Evolutionary conservation across 257 asterid species (phyloP).

Genomic region (Przewalskia tangutica): DNA sequence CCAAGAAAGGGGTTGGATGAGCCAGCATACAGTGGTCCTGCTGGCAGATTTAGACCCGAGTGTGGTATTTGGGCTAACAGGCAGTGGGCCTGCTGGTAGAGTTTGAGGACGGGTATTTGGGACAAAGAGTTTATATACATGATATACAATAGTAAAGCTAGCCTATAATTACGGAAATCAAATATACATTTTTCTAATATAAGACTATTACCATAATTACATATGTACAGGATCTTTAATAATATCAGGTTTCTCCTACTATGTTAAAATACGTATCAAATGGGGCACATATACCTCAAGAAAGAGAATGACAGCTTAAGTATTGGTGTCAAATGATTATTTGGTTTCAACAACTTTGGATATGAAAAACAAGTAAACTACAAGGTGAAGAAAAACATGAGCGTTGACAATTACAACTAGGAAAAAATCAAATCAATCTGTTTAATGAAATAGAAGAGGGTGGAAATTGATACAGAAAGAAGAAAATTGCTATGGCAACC

Average conservation of each 20-base stretch:
- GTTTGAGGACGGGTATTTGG: too few relatives aligned
- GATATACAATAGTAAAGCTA: too few relatives aligned
- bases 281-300: neutral
- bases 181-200: too few relatives aligned
- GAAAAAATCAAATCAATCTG: neutral
- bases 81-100: too few relatives aligned
- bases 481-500: slow-evolving; percentile 26
- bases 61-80: too few relatives aligned
- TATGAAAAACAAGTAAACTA: neutral
- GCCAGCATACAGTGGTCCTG: too few relatives aligned
- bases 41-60: too few relatives aligned
- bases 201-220: too few relatives aligned
- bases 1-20: too few relatives aligned
- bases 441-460: neutral
- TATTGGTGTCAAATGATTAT: neutral
- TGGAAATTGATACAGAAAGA: neutral
- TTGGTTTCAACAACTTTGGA: neutral
- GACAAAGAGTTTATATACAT: too few relatives aligned
- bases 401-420: slow-evolving; percentile 13
- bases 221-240: too few relatives aligned
- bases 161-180: too few relatives aligned
- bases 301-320: neutral
- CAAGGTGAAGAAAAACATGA: slow-evolving; percentile 1
- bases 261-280: neutral
- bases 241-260: neutral